phyloP scores from a whole-genome alignment of 768 basidiomycete species.

The Hirschioporus abietinus region DNA sequence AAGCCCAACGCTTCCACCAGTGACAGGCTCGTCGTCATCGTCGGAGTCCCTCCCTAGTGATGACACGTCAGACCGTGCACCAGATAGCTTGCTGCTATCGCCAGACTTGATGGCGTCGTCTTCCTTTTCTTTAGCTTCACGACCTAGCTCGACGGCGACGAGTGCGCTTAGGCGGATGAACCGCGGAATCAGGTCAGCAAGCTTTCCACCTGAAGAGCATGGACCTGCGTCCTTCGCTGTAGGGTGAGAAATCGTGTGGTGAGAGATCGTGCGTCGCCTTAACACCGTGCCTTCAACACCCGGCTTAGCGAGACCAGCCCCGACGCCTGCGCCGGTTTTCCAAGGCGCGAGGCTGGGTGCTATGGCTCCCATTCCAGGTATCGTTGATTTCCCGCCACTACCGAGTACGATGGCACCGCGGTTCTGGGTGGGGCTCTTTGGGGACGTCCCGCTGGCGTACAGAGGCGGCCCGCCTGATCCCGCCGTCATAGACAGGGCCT shows the following conservation, averaged over 20 bases:
- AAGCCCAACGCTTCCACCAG: not conserved
- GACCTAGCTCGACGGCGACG: constrained; percentile 70
- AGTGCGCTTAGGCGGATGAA: constrained; percentile 77
- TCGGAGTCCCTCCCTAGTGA: not conserved
- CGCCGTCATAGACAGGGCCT: not conserved
- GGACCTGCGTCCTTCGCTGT: constrained; percentile 21
- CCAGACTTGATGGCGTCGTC: constrained; percentile 23
- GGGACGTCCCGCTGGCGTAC: constrained; percentile 6
- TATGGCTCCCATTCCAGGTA: constrained; percentile 2
- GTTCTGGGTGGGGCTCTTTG: not conserved
- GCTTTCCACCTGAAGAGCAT: constrained; percentile 56
- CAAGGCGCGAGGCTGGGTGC: constrained; percentile 47
- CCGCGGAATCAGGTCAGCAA: constrained; percentile 59
- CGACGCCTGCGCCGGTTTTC: constrained; percentile 71
- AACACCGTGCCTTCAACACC: constrained; percentile 53
- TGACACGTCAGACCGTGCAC: constrained; percentile 5
- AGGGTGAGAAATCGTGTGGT: constrained; percentile 12
- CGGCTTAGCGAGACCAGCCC: constrained; percentile 59
- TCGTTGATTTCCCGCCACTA: constrained; percentile 1
- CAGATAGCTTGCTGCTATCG: constrained; percentile 5
- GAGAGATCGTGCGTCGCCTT: constrained; percentile 39
- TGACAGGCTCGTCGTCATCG: not conserved
- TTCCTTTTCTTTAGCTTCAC: constrained; percentile 58
- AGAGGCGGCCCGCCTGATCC: not conserved
- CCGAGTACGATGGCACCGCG: not conserved